Base-by-base conservation (phyloP, 1,284 basidiomycete species). In the Trichosporon ovoides region DNA sequence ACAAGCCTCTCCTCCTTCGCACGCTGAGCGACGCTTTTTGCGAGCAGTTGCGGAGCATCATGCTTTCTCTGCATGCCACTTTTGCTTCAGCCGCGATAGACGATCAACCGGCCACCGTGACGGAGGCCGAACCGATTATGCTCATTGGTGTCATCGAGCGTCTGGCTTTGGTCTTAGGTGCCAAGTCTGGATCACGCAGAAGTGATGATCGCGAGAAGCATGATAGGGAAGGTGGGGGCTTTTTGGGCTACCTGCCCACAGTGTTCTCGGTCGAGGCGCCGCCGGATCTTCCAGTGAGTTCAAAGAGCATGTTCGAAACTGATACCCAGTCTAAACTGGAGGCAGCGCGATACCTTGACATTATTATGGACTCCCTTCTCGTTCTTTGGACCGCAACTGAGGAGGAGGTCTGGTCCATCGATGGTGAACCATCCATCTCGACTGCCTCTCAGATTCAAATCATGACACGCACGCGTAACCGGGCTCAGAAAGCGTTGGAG, bases 51-150 rank as follows among this genome's bases (percentile, higher is more conserved):
- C 81, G 82, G 14, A 70, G 75, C 11, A 80, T 24, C 68, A 81
- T 62, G 77, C 74, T 55, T 80, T 81, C 31, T 76, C 78, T 54
- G 70, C 73, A 48, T 56, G 66, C 33, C 49, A 67, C 33, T 68
- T 79, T 55, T 78, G 72, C 57, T 0, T 69, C 81, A 12, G 51
- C 56, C 10, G 66, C 71, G 1, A 80, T 80, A 7, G 43, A 4
- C 60, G 70, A 61, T 78, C 77, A 58, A 43, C 38, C 56, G 2
- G 58, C 64, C 11, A 52, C 52, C 3, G 81, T 84, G 1, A 89
- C 87, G 1, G 93, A 96, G 69, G 83, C 88, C 0, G 91, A 95
- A 65, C 83, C 91, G 58, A 81, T 87, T 54, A 90, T 89, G 83
- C 78, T 94, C 3, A 81, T 94, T 24, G 89, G 88, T 65, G 86